These are phyloP conservation scores for Gossypium schwendimanii DNA, from an alignment of 441 rosid genomes.

Conservation along the genomic window DNA sequence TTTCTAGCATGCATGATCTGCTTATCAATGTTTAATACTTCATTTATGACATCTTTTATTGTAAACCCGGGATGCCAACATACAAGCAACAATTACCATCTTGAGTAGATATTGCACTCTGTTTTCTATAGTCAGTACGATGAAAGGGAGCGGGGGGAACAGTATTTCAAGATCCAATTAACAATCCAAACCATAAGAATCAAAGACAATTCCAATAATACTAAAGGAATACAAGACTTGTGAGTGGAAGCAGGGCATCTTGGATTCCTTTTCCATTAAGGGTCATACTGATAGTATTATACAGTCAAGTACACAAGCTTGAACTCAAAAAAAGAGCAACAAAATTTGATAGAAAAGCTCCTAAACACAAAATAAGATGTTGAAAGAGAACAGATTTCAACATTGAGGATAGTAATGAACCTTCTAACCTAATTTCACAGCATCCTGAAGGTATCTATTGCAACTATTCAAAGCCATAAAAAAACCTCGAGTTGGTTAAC, in stretches of 20 bases:
- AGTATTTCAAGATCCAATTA: not conserved
- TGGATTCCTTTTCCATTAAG: not conserved
- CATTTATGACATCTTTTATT: not conserved
- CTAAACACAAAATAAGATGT: not conserved
- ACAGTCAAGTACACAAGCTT: not conserved
- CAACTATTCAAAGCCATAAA: conserved; percentile 9
- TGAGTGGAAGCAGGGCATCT: not conserved
- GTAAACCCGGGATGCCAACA: not conserved
- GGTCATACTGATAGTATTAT: not conserved
- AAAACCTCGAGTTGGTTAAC: not conserved
- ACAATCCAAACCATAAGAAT: not conserved
- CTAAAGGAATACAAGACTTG: conserved; percentile 6
- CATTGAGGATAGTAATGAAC: not conserved
- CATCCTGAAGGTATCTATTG: not conserved
- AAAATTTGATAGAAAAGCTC: not conserved
- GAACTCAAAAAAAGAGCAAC: not conserved
- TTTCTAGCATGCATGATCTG: not conserved
- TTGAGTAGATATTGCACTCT: no score
- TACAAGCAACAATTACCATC: not conserved
- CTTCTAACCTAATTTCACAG: not conserved
- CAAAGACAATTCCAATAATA: not conserved
- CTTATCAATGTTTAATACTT: not conserved
- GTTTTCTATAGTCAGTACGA: no score
- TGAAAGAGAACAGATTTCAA: not conserved
- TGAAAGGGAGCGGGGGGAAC: no score